Evolutionary conservation across 352 stramenopile species (phyloP).

Genomic region (Phytophthora brassicae): DNA sequence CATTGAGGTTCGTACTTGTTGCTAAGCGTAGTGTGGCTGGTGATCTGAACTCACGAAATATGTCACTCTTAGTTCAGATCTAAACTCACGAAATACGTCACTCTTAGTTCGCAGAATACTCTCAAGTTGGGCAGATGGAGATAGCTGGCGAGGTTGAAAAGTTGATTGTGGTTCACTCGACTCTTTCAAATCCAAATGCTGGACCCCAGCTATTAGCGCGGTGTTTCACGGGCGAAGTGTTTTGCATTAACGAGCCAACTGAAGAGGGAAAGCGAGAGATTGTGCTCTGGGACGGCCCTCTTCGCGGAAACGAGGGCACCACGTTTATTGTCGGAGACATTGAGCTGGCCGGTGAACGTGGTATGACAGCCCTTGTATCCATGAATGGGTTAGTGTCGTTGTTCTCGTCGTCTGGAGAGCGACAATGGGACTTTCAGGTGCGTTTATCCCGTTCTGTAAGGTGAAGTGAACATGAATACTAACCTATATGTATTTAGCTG

Average conservation of each 20-base stretch:
- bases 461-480: background rate
- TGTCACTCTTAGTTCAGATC: background rate
- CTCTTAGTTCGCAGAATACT: conserved; percentile 50
- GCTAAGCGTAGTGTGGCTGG: background rate
- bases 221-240: conserved; percentile 59
- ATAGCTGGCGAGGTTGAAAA: conserved; percentile 64
- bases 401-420: conserved; percentile 38
- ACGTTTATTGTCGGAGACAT: conserved; percentile 55
- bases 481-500: conserved; percentile 29
- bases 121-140: conserved; percentile 53
- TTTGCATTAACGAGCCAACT: conserved; percentile 23
- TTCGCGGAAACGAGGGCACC: conserved; percentile 29
- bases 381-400: conserved; percentile 42
- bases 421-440: conserved; percentile 54
- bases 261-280: conserved; percentile 21
- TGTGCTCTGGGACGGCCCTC: conserved; percentile 36
- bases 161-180: conserved; percentile 38
- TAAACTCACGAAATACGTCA: background rate
- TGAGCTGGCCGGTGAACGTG: conserved; percentile 12
- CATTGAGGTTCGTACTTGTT: conserved; percentile 22
- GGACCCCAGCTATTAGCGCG: conserved; percentile 41
- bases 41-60: background rate
- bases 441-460: background rate
- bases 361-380: conserved; percentile 39
- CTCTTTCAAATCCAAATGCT: conserved; percentile 9